Evolutionary conservation across 2,329 filamentous ascomycete genomes (phyloP).

Genomic region (Talaromyces sp.): DNA sequence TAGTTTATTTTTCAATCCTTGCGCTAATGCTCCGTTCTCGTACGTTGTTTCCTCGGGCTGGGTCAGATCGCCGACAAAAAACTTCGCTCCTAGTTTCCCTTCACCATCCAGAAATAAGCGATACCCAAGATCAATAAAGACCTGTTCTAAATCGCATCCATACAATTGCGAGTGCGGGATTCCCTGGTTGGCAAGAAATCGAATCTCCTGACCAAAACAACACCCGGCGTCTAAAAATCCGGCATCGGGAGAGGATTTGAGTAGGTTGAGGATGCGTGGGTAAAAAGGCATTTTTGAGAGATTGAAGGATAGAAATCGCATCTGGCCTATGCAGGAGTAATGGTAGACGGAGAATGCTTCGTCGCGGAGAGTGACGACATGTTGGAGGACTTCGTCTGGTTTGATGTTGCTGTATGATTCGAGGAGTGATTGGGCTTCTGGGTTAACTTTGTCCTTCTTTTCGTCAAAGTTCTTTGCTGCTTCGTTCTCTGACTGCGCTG

Average conservation of each 20-base stretch:
- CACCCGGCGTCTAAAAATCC: constrained; percentile 17
- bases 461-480: neutral
- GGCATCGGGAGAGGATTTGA: constrained; percentile 10
- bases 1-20: constrained; percentile 12
- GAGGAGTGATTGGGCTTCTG: constrained; percentile 15
- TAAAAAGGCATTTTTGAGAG: constrained; percentile 14
- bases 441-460: constrained; percentile 14
- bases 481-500: neutral
- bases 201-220: constrained; percentile 18
- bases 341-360: constrained; percentile 15
- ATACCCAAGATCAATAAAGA: constrained; percentile 54
- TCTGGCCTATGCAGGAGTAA: constrained; percentile 17
- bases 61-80: constrained; percentile 45
- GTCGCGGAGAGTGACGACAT: constrained; percentile 16
- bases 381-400: constrained; percentile 14
- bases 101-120: constrained; percentile 57
- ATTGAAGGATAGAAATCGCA: constrained; percentile 18
- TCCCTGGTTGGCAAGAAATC: constrained; percentile 14
- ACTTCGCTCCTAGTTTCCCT: constrained; percentile 41
- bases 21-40: neutral
- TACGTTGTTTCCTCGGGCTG: neutral
- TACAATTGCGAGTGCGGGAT: constrained; percentile 22
- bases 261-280: constrained; percentile 7
- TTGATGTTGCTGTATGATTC: constrained; percentile 15
- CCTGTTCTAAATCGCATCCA: constrained; percentile 45